These are phyloP conservation scores for Acanthamoeba castellanii DNA, from an alignment of 208 protist genomes.

Conservation along the genomic window DNA sequence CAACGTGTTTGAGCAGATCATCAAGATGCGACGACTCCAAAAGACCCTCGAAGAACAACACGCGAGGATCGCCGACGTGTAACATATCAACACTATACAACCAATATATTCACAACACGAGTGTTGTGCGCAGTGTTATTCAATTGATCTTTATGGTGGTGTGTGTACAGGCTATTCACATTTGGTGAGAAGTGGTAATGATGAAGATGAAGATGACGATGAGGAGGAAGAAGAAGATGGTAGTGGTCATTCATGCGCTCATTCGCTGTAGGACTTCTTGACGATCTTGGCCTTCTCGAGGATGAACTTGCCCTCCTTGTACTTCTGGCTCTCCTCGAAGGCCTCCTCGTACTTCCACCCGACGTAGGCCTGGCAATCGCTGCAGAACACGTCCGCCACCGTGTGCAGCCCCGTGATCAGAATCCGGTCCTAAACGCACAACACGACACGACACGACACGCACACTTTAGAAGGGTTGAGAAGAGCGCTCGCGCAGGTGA, in stretches of 20 bases:
- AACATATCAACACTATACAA: not conserved
- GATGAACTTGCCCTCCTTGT: slow-evolving; percentile 85
- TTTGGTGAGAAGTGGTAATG: not conserved
- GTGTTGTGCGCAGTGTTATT: not conserved
- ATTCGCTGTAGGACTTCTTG: not conserved
- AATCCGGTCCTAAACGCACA: slow-evolving; percentile 60
- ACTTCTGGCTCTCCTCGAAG: slow-evolving; percentile 82
- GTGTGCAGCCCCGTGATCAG: slow-evolving; percentile 82
- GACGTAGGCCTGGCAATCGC: slow-evolving; percentile 74
- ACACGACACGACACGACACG: not conserved
- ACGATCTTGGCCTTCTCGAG: slow-evolving; percentile 82
- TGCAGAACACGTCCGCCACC: slow-evolving; percentile 82
- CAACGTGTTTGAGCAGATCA: slow-evolving; percentile 51
- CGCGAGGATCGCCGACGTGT: slow-evolving; percentile 4
- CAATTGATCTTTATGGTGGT: not conserved
- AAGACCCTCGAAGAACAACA: slow-evolving; percentile 31
- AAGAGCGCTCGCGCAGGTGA: not conserved
- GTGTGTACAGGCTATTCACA: not conserved
- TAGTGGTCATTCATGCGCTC: not conserved
- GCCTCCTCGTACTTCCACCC: slow-evolving; percentile 85
- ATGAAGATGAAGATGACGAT: not conserved
- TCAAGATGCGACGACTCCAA: slow-evolving; percentile 49
- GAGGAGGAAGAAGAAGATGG: not conserved
- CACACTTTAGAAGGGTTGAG: not conserved
- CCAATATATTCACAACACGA: not conserved